Evolutionary conservation across 495 filamentous ascomycete genomes (phyloP).

Genomic region (Neurospora sp.): DNA sequence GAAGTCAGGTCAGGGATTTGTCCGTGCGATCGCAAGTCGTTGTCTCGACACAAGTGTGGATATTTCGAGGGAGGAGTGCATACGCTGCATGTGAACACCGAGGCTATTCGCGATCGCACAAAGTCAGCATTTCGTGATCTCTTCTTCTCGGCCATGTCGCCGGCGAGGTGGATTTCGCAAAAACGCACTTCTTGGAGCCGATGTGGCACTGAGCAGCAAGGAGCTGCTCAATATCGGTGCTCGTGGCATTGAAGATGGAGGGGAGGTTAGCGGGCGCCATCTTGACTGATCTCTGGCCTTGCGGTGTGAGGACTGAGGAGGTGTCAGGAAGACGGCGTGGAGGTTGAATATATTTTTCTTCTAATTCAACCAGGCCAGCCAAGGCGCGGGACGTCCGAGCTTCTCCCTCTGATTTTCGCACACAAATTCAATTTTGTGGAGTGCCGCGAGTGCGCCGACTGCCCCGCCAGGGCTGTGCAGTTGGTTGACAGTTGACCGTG

Average conservation of each 20-base stretch:
- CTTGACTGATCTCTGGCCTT: slow-evolving; percentile 47
- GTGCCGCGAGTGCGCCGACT: slow-evolving; percentile 8
- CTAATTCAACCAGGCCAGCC: slow-evolving; percentile 14
- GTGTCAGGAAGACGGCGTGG: slow-evolving; percentile 35
- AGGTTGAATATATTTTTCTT: slow-evolving; percentile 23
- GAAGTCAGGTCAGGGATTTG: slow-evolving; percentile 8
- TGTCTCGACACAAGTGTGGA: neutral
- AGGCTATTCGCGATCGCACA: slow-evolving; percentile 32
- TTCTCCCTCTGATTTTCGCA: slow-evolving; percentile 22
- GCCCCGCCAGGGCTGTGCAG: slow-evolving; percentile 29
- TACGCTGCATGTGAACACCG: slow-evolving; percentile 91
- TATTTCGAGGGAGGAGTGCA: slow-evolving; percentile 4
- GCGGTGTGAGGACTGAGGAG: slow-evolving; percentile 37
- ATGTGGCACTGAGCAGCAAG: slow-evolving; percentile 93
- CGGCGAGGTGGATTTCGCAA: neutral
- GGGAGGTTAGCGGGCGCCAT: slow-evolving; percentile 93
- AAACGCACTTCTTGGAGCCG: slow-evolving; percentile 75
- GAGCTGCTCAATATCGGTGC: slow-evolving; percentile 94
- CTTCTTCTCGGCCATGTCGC: neutral
- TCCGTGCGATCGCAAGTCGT: neutral
- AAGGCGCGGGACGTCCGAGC: slow-evolving; percentile 2
- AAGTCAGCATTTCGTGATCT: slow-evolving; percentile 9
- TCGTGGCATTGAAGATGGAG: slow-evolving; percentile 63
- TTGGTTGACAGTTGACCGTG: slow-evolving; percentile 2
- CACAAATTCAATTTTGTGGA: slow-evolving; percentile 29